A percentile compares a stretch with the other conserved stretches of the same genome.
Conservation (phyloP, 352 stramenopile genomes). For the Plasmopara viticola region DNA sequence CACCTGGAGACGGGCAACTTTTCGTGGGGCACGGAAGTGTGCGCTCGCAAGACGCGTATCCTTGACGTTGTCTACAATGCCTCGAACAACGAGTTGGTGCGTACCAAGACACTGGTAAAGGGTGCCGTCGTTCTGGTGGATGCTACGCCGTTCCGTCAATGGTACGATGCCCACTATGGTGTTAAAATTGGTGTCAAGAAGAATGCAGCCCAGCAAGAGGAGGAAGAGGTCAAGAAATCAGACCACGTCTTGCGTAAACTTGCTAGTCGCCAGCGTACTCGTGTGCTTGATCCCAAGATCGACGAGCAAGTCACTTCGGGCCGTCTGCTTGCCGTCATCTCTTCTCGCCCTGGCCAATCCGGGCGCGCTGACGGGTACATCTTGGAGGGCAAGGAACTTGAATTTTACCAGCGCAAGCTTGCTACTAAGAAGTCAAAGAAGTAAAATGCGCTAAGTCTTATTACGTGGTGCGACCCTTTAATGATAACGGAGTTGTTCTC, state of each 20-base stretch:
- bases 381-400: constrained; percentile 98
- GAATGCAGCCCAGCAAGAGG: constrained; percentile 68
- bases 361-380: constrained; percentile 98
- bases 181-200: constrained; percentile 89
- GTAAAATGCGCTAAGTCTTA: constrained; percentile 44
- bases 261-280: constrained; percentile 88
- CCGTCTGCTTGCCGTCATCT: constrained; percentile 96
- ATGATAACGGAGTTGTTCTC: constrained; percentile 49
- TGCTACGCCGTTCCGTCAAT: constrained; percentile 98
- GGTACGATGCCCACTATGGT: constrained; percentile 99
- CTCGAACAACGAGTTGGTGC: constrained; percentile 99
- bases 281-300: constrained; percentile 90
- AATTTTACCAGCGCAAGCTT: constrained; percentile 99
- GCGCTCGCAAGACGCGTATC: constrained; percentile 98
- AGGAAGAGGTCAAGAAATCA: constrained; percentile 91
- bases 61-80: constrained; percentile 99
- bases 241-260: constrained; percentile 92
- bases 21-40: constrained; percentile 97
- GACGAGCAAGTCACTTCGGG: constrained; percentile 97
- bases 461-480: constrained; percentile 8
- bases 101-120: constrained; percentile 99
- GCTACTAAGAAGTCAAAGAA: constrained; percentile 99
- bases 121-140: constrained; percentile 97
- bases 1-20: constrained; percentile 99
- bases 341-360: constrained; percentile 97